phyloP scores from a whole-genome alignment of 768 basidiomycete genomes.

The Tremella mesenterica region DNA sequence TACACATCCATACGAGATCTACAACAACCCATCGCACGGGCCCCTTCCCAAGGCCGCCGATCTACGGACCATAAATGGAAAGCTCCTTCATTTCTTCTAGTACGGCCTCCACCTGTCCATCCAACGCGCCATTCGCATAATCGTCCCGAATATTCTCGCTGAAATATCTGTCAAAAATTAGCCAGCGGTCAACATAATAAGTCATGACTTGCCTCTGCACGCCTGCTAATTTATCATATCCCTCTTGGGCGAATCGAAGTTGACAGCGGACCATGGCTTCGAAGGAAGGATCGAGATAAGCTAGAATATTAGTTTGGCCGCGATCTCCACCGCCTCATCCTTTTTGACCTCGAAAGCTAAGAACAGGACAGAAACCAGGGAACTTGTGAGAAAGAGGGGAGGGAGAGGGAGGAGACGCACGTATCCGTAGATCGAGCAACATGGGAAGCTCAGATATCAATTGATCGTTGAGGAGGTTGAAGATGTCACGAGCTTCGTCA shows the following conservation, averaged over 20 bases:
- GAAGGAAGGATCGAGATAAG: constrained; percentile 96
- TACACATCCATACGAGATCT: too few species aligned
- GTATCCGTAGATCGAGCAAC: constrained; percentile 85
- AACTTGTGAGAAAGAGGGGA: too few species aligned
- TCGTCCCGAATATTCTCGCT: constrained; percentile 84
- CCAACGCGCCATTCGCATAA: constrained; percentile 91
- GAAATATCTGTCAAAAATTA: constrained; percentile 59
- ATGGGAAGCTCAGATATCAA: constrained; percentile 84
- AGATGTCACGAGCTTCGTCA: constrained; percentile 89
- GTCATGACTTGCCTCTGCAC: constrained; percentile 63
- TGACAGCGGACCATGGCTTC: constrained; percentile 96
- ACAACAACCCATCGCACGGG: too few species aligned
- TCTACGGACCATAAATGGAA: constrained; percentile 69
- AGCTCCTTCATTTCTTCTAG: constrained; percentile 93
- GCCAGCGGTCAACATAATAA: neutral
- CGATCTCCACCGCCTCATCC: neutral
- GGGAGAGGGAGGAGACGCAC: constrained; percentile 22
- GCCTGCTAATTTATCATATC: constrained; percentile 90
- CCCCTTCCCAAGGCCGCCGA: too few species aligned
- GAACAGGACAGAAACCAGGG: too few species aligned
- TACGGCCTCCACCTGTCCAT: constrained; percentile 96
- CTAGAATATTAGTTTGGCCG: constrained; percentile 18
- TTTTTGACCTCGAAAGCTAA: neutral
- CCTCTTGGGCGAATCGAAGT: constrained; percentile 93
- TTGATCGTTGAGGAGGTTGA: constrained; percentile 84